Conservation (phyloP, 2,329 filamentous ascomycete genomes). For the Cercospora zeae-maydis region DNA sequence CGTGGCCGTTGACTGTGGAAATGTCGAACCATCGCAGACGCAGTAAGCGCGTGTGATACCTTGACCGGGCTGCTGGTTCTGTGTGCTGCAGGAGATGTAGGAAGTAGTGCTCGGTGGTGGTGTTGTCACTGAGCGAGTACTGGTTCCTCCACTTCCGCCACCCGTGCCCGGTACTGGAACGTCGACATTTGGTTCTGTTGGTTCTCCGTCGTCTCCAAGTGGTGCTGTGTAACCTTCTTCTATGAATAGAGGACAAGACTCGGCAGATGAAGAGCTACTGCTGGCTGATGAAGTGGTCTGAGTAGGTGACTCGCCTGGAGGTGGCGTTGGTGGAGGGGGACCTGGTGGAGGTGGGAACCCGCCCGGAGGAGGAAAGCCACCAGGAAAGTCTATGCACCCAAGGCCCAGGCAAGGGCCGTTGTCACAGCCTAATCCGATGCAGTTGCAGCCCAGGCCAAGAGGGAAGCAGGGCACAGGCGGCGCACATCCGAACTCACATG, state of each 20-base stretch:
- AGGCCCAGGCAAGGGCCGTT: constrained; percentile 8
- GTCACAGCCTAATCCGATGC: constrained; percentile 11
- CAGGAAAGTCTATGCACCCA: constrained; percentile 8
- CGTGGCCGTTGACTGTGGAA: not conserved
- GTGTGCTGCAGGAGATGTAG: not conserved
- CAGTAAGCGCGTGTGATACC: not conserved
- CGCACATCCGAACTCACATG: constrained; percentile 1
- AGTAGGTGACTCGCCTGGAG: not conserved
- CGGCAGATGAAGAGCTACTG: not conserved
- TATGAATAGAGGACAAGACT: not conserved
- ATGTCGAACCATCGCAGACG: not conserved
- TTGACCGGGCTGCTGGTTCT: constrained; percentile 1
- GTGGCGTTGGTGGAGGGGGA: not conserved
- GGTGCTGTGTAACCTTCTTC: not conserved
- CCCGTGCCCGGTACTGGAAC: not conserved
- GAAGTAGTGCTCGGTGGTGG: not conserved
- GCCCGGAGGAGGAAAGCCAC: not conserved
- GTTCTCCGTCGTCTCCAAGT: not conserved
- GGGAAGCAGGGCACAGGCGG: constrained; percentile 1
- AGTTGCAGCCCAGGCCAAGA: not conserved
- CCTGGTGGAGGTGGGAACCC: not conserved
- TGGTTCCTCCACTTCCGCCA: not conserved
- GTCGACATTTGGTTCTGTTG: not conserved
- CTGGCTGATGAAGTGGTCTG: not conserved
- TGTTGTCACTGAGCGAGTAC: not conserved